phyloP scores from a whole-genome alignment of 108 stramenopile genomes.

The Aureococcus anophagefferens region DNA sequence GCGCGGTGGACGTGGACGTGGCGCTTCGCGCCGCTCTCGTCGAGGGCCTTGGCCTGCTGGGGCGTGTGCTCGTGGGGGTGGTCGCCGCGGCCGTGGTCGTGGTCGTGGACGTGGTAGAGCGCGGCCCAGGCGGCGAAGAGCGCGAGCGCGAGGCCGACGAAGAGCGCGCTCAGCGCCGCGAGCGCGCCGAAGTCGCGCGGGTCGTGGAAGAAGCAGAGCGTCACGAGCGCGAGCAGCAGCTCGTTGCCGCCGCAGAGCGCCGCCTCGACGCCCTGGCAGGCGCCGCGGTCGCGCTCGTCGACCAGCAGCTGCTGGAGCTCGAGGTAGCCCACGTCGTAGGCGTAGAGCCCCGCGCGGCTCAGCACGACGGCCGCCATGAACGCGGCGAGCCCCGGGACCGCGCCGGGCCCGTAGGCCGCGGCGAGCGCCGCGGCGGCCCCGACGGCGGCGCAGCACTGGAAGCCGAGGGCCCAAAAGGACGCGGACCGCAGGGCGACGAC shows the following conservation, averaged over 20 bases:
- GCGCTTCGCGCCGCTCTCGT: background rate
- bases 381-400: background rate
- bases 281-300: slow-evolving; percentile 29
- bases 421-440: slow-evolving; percentile 12
- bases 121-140: background rate
- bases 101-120: background rate
- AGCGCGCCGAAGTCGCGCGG: background rate
- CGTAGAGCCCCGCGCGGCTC: slow-evolving; percentile 28
- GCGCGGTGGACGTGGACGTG: background rate
- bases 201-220: background rate
- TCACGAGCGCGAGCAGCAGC: slow-evolving; percentile 23
- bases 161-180: background rate
- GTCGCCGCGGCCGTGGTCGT: background rate
- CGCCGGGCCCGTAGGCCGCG: background rate
- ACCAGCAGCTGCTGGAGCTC: slow-evolving; percentile 32
- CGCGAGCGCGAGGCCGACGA: background rate
- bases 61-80: background rate
- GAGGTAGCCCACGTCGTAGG: slow-evolving; percentile 26
- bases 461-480: background rate
- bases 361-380: slow-evolving; percentile 22
- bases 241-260: slow-evolving; percentile 21
- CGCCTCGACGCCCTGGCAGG: slow-evolving; percentile 25
- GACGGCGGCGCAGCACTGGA: slow-evolving; percentile 1
- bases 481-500: background rate
- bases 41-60: background rate